Evolutionary conservation across 2,329 filamentous ascomycete genomes (phyloP), one percentile per base, ranked within the genome.

Genomic region (Ophiosphaerella narmari): DNA sequence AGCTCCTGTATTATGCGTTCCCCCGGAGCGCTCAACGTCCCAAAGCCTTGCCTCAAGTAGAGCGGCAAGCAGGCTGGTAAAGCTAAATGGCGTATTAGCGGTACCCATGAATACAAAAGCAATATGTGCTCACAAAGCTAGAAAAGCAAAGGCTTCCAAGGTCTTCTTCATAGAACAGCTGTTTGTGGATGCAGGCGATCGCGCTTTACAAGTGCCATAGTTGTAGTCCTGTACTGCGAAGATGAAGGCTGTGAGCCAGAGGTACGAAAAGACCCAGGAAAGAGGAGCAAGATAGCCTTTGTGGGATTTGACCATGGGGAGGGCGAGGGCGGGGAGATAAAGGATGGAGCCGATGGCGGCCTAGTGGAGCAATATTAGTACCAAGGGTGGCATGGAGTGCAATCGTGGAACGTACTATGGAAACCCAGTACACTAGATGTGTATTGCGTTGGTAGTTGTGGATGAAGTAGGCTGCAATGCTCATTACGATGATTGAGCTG

Each of bases 321-420:
- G 42, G 73, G 56, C 21, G 49, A 60, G 54, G 32, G 54, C 48
- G 24, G 60, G 57, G 39, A 63, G 39, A 54, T 56, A 49, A 51
- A 79, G 72, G 16, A 68, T 74, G 4, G 75, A 75, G 5, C 75
- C 52, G 66, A 78, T 74, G 62, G 77, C 77, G 44, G 68, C 68
- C 24, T 77, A 65, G 1, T 72, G 38, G 37, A 11, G 33, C 2
- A 6, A 16, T 23, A 11, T 29, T 29, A 29, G 26, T 4, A 9
- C 26, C 18, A 4, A 29, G 26, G 7, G 26, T 29, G 26, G 5
- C 26, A 11, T 8, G 26, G 26, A 29, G 26, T 11, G 7, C 11
- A 49, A 69, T 72, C 14, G 18, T 23, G 21, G 13, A 16, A 62
- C 73, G 21, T 66, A 75, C 73, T 57, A 77, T 76, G 52, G 75